phyloP scores from a whole-genome alignment of 345 rosid species.

The Populus ilicifolia region DNA sequence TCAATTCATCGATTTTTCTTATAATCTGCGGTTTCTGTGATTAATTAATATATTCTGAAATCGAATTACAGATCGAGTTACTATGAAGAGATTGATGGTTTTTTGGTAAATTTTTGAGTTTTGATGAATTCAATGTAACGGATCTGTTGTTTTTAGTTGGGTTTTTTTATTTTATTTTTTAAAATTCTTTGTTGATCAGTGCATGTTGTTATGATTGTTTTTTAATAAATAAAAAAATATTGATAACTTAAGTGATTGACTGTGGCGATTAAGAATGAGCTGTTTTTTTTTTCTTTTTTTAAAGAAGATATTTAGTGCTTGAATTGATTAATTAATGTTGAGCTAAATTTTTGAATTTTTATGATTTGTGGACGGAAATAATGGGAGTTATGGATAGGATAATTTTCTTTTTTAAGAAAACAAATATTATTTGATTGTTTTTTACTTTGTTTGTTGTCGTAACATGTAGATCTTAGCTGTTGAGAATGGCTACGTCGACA shows the following conservation, averaged over 20 bases:
- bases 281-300: background rate
- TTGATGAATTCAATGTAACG: constrained; percentile 13
- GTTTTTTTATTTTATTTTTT: background rate
- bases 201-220: background rate
- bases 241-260: background rate
- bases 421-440: background rate
- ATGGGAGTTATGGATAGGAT: background rate
- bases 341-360: background rate
- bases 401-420: background rate
- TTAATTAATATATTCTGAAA: background rate
- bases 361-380: background rate
- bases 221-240: background rate
- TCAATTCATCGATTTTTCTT: background rate
- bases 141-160: constrained; percentile 15
- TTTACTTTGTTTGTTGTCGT: background rate
- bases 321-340: background rate
- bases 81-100: background rate
- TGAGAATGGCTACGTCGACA: constrained; percentile 24
- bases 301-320: background rate
- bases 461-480: constrained; percentile 18
- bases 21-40: background rate
- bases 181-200: background rate
- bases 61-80: background rate
- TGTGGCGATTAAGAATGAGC: background rate
- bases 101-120: background rate